These are phyloP conservation scores for Gilbertella persicaria DNA, from an alignment of 371 early-diverging fungal genomes.

Conservation along the genomic window DNA sequence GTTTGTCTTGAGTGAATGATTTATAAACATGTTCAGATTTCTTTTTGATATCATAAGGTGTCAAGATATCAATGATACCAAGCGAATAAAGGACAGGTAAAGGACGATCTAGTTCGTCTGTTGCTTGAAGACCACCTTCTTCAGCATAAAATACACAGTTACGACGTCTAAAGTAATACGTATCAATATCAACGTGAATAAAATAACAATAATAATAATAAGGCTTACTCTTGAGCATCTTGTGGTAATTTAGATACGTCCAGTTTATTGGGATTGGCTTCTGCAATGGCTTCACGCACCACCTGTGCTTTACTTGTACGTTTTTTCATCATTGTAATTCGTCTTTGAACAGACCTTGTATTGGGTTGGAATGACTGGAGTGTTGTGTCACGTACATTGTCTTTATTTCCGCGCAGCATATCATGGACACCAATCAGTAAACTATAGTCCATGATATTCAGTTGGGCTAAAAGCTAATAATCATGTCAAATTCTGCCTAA, in stretches of 20 bases:
- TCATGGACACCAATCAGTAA: constrained; percentile 93
- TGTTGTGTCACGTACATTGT: constrained; percentile 74
- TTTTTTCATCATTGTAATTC: constrained; percentile 1
- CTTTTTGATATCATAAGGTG: constrained; percentile 91
- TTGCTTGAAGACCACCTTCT: constrained; percentile 87
- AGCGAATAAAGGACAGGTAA: constrained; percentile 82
- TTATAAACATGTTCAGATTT: constrained; percentile 90
- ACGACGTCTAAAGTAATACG: constrained; percentile 48
- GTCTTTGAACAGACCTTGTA: constrained; percentile 8
- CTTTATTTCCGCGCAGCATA: constrained; percentile 75
- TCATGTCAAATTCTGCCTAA: not conserved
- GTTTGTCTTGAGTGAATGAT: constrained; percentile 74
- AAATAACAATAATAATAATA: not conserved
- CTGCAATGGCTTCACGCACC: constrained; percentile 66
- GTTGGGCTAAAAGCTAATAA: constrained; percentile 59
- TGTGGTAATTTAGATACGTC: constrained; percentile 54
- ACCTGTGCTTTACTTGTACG: constrained; percentile 63
- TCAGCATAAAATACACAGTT: constrained; percentile 86
- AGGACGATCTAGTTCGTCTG: constrained; percentile 70
- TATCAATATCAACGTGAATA: no score
- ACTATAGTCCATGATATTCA: constrained; percentile 98
- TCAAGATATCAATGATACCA: constrained; percentile 97
- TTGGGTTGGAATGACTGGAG: constrained; percentile 26
- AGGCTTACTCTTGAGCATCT: constrained; percentile 4
- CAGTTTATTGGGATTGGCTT: constrained; percentile 67